These are phyloP conservation scores for Yamadazyma kitorensis DNA, from an alignment of 805 yeast genomes.

Conservation along the genomic window DNA sequence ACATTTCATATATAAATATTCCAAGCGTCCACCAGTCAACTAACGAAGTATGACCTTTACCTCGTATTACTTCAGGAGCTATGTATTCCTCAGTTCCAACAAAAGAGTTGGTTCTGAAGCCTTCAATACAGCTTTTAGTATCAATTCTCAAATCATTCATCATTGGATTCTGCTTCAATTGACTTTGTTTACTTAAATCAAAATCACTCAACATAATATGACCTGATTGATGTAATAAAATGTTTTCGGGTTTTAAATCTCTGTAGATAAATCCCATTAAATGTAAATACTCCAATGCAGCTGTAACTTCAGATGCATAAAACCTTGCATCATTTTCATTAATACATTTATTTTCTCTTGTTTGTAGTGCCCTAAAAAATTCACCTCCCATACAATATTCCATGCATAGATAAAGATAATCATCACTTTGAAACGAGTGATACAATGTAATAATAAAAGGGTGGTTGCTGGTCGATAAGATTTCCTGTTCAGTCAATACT, in stretches of 20 bases:
- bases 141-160: constrained; percentile 68
- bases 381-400: constrained; percentile 99
- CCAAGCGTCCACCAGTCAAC: constrained; percentile 99
- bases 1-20: constrained; percentile 88
- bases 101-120: constrained; percentile 94
- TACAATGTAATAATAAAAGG: constrained; percentile 96
- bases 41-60: constrained; percentile 96
- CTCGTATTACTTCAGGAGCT: constrained; percentile 97
- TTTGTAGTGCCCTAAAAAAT: constrained; percentile 92
- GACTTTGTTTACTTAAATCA: constrained; percentile 88
- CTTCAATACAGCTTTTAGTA: constrained; percentile 93
- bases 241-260: constrained; percentile 95
- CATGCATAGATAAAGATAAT: constrained; percentile 89
- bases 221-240: constrained; percentile 90
- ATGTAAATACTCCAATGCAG: constrained; percentile 93
- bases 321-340: constrained; percentile 86
- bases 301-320: constrained; percentile 95
- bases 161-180: constrained; percentile 71
- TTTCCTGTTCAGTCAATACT: constrained; percentile 95
- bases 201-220: constrained; percentile 98
- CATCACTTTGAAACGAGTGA: constrained; percentile 95
- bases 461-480: constrained; percentile 90
- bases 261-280: constrained; percentile 96
- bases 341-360: constrained; percentile 81
- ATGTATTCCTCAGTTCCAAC: constrained; percentile 99